These are phyloP conservation scores for Aspergillus proliferans DNA, from an alignment of 2,329 filamentous ascomycete species.

Conservation along the genomic window DNA sequence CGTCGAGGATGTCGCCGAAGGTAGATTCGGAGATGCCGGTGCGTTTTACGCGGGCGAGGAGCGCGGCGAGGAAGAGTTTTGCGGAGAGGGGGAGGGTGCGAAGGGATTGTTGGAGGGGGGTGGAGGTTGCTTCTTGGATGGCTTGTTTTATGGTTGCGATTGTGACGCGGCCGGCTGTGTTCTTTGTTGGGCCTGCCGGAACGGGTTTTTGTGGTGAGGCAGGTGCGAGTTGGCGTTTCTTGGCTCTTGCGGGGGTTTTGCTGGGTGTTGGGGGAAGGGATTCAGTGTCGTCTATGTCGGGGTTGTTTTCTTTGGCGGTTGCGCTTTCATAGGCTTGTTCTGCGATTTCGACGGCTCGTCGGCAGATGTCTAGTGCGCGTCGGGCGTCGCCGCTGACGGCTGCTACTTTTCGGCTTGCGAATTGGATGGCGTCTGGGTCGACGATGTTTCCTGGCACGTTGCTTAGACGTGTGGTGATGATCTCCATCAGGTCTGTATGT, in stretches of 20 bases:
- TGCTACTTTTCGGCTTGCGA: slow-evolving; percentile 92
- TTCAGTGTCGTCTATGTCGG: slow-evolving; percentile 20
- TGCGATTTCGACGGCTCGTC: slow-evolving; percentile 88
- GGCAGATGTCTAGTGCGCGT: slow-evolving; percentile 88
- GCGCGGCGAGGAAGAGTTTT: slow-evolving; percentile 78
- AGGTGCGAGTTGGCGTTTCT: slow-evolving; percentile 13
- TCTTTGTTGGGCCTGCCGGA: slow-evolving; percentile 16
- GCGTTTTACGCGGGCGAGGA: slow-evolving; percentile 70
- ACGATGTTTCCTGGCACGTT: slow-evolving; percentile 86
- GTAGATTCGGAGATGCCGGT: slow-evolving; percentile 83
- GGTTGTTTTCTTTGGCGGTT: slow-evolving; percentile 11
- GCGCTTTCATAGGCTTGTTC: slow-evolving; percentile 60
- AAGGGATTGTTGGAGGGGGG: slow-evolving; percentile 83
- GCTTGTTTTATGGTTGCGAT: slow-evolving; percentile 90
- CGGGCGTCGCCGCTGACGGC: slow-evolving; percentile 92
- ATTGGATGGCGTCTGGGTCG: slow-evolving; percentile 88
- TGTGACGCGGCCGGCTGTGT: slow-evolving; percentile 59
- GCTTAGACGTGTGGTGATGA: slow-evolving; percentile 88
- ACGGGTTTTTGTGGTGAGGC: slow-evolving; percentile 5
- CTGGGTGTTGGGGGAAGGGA: slow-evolving; percentile 40
- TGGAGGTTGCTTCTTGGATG: slow-evolving; percentile 90
- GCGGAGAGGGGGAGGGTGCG: slow-evolving; percentile 72
- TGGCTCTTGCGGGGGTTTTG: slow-evolving; percentile 32
- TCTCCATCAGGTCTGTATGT: slow-evolving; percentile 93
- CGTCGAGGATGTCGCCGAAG: slow-evolving; percentile 82